A percentile compares a stretch with the other conserved stretches of the same genome.
Evolutionary conservation across 2,329 filamentous ascomycete species (phyloP).

Genomic region (Beauveria australis): DNA sequence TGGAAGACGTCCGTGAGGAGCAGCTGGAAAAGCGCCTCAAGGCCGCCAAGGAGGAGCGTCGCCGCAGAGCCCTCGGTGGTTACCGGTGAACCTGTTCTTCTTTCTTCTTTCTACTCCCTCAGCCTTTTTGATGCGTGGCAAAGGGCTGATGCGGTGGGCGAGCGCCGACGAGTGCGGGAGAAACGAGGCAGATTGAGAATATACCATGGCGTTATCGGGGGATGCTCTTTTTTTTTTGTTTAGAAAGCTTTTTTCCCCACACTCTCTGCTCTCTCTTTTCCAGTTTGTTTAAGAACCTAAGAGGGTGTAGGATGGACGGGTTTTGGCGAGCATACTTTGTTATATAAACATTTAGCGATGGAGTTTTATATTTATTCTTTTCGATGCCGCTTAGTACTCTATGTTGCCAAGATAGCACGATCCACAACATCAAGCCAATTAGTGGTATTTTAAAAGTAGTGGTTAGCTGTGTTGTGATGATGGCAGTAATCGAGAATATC

Average conservation of each 20-base stretch:
- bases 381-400: too few species aligned
- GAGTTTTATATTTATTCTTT: too few species aligned
- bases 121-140: too few species aligned
- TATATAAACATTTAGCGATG: too few species aligned
- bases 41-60: conserved; percentile 52
- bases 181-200: background rate
- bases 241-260: background rate
- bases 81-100: background rate
- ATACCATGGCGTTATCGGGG: conserved; percentile 8
- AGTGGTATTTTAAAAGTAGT: background rate
- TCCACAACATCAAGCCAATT: too few species aligned
- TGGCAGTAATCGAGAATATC: background rate
- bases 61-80: conserved; percentile 29
- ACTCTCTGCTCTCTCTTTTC: background rate
- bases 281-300: background rate
- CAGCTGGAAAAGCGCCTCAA: conserved; percentile 53
- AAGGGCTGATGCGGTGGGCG: background rate
- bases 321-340: too few species aligned
- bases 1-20: conserved; percentile 60
- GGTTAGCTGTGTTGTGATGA: background rate
- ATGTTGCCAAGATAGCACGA: background rate
- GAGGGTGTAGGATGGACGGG: too few species aligned
- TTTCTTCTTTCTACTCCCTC: background rate
- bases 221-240: conserved; percentile 1
- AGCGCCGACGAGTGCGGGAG: background rate